These are phyloP conservation scores for Excoecaria agallocha DNA, from an alignment of 345 rosid genomes.

Conservation along the genomic window DNA sequence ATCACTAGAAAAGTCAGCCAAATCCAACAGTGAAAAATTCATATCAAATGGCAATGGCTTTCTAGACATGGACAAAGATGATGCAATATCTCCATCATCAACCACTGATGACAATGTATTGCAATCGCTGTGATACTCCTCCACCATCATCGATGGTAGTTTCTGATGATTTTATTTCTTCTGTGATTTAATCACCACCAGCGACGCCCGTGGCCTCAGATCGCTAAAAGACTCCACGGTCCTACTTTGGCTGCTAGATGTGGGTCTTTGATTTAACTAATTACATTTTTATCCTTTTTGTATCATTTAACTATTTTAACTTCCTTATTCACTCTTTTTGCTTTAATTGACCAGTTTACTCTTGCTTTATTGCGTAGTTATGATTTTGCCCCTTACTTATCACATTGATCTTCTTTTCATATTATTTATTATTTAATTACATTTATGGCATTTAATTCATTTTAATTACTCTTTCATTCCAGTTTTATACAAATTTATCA, in stretches of 20 bases:
- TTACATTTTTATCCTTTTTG: too few relatives aligned
- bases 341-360: too few relatives aligned
- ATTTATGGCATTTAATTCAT: too few relatives aligned
- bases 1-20: slow-evolving; percentile 49
- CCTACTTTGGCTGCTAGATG: slow-evolving; percentile 89
- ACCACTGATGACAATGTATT: slow-evolving; percentile 90
- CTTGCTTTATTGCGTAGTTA: too few relatives aligned
- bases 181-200: slow-evolving; percentile 18
- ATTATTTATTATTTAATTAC: too few relatives aligned
- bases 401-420: too few relatives aligned
- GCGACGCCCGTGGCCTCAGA: slow-evolving; percentile 45
- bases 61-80: slow-evolving; percentile 37
- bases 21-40: slow-evolving; percentile 79
- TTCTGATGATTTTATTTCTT: slow-evolving; percentile 50
- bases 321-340: too few relatives aligned
- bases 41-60: slow-evolving; percentile 68
- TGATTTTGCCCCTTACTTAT: too few relatives aligned
- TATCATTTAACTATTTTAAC: too few relatives aligned
- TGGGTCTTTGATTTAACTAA: slow-evolving; percentile 67
- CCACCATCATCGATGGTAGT: slow-evolving; percentile 64
- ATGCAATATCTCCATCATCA: slow-evolving; percentile 54
- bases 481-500: too few relatives aligned
- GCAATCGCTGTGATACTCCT: slow-evolving; percentile 88
- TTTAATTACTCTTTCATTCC: too few relatives aligned
- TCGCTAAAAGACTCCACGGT: slow-evolving; percentile 94